Evolutionary conservation across 2,329 filamentous ascomycete genomes (phyloP), one percentile per base, ranked within the genome.

Genomic region (Xylogone sp.): DNA sequence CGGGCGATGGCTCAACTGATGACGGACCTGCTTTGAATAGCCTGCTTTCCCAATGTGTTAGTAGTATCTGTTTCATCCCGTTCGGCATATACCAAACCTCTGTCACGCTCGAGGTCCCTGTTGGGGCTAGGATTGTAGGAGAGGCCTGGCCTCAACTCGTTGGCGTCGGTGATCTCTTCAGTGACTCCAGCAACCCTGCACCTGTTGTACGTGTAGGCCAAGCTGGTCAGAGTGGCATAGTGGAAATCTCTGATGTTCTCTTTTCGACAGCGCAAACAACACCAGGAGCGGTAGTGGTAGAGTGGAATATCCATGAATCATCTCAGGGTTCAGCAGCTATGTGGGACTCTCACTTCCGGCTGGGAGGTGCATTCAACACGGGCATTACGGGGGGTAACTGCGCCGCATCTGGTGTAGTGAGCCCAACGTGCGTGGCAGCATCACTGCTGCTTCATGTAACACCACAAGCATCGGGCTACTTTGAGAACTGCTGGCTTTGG

Each of bases 241-340:
- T 87, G 7, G 82, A 88, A 64, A 79, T 81, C 69, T 77, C 75
- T 1, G 81, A 86, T 53, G 75, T 84, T n/a, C n/a, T n/a, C n/a
- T n/a, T n/a, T 71, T 76, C 55, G 10, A 10, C 10, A 6, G 10
- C 6, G 5, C 83, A 82, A 2, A 71, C 77, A 10, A 74, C 81
- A 12, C 73, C 77, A 1, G 84, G 84, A 13, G 83, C 82, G 1
- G 72, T 84, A 2, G 65, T 87, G 9, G 75, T 87, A 49, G 72
- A 87, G 56, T 86, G 79, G 74, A 87, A 87, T 61, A 68, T 86
- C n/a, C n/a, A n/a, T 12, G 84, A 82, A 21, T 67, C 77, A 60
- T 27, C 24, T 6, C 61, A 65, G 43, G 74, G 71, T 12, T 69
- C 71, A 5, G 66, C 64, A 0, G 79, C 73, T 10, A 27, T 27